Base-by-base conservation (phyloP, 306 rosid species). In the Vachellia pachyceras region DNA sequence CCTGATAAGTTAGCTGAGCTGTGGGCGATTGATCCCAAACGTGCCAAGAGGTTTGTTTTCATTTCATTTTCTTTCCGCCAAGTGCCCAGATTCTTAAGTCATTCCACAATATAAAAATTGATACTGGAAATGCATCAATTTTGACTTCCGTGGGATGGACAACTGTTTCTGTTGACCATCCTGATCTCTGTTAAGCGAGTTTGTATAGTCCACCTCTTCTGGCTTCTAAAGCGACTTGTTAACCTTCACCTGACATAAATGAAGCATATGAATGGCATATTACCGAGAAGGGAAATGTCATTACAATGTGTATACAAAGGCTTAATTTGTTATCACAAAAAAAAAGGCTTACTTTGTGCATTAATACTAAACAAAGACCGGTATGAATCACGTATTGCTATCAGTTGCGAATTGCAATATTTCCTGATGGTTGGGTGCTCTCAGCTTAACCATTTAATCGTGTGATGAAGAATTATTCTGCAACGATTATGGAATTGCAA, bases 1-100 rank as follows among this genome's bases (percentile, higher is more conserved):
- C 98, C 99, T 20, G 98, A 94, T 86, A 94, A 96, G 87, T 94
- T 96, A 52, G 98, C 98, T 1, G 99, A 96, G 89, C 98, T 96
- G n/a, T 96, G 99, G 99, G 78, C 49, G 25, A 65, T 92, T 77
- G 99, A 96, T 87, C 98, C 99, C 58, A 96, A 93, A 85, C 97
- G 99, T 58, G 99, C 99, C 84, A 96, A 96, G 88, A 96, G 99
- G 99, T 96, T 20, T 72, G 58, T 52, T 50, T 72, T 71, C 71
- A 18, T 82, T 65, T 84, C 18, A 77, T 41, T 13, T 65, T 77
- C 20, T 45, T 20, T 61, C 35, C 46, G 37, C 25, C 35, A 12
- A 35, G 36, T 70, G 39, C 15, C 37, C 14, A 36, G 52, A 29
- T 57, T 79, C 15, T 54, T 5, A 54, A 55, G 25, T 20, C 18